Evolutionary conservation across 805 yeast species (phyloP).

Genomic region (Cyberlindnera meyerae): DNA sequence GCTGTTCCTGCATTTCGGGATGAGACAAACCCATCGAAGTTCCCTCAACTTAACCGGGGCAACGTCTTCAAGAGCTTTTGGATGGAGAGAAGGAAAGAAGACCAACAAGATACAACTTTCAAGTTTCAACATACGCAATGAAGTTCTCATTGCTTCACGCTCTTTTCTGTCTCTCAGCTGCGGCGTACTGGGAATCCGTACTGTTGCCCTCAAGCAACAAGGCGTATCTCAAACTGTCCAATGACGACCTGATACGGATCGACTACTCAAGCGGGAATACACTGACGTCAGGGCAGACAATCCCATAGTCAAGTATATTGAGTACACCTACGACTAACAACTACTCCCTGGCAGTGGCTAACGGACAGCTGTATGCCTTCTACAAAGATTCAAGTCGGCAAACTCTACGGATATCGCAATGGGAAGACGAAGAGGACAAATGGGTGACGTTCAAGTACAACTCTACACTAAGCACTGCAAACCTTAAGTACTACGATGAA

Average conservation of each 20-base stretch:
- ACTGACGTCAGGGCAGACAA: conserved; percentile 3
- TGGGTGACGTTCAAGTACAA: conserved; percentile 17
- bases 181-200: conserved; percentile 19
- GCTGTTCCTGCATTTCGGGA: not conserved
- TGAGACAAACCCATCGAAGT: too few species aligned
- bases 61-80: too few species aligned
- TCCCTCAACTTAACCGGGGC: too few species aligned
- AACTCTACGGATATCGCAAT: conserved; percentile 9
- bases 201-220: conserved; percentile 14
- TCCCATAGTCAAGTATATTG: conserved; percentile 2
- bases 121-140: too few species aligned
- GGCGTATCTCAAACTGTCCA: conserved; percentile 20
- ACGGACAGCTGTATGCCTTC: conserved; percentile 21
- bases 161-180: too few species aligned
- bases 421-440: conserved; percentile 4
- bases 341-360: conserved; percentile 21
- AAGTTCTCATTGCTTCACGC: not conserved
- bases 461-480: conserved; percentile 12
- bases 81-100: too few species aligned
- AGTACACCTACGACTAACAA: conserved; percentile 18
- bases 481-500: conserved; percentile 15
- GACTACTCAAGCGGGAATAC: conserved; percentile 7
- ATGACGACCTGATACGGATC: conserved; percentile 18
- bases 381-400: conserved; percentile 6
- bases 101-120: too few species aligned